These are phyloP conservation scores for Fraxinus platypoda DNA, from an alignment of 305 asterid species.

Conservation along the genomic window DNA sequence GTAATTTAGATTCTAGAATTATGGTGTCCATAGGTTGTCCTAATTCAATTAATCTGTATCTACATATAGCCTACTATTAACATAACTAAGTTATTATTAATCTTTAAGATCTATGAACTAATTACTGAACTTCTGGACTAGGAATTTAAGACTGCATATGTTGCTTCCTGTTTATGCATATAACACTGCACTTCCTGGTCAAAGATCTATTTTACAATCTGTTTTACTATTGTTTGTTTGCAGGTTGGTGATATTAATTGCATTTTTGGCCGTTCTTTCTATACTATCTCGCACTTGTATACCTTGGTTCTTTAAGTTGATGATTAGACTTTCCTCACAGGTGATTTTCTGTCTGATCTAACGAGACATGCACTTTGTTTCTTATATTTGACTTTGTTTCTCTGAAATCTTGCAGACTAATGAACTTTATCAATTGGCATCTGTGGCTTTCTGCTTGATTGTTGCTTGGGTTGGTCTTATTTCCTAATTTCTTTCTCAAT, in stretches of 20 bases:
- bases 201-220: slow-evolving; percentile 24
- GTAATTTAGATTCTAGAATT: background rate
- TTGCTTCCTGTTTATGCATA: background rate
- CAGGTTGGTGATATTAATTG: slow-evolving; percentile 59
- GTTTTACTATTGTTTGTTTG: slow-evolving; percentile 21
- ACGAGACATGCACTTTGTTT: slow-evolving; percentile 20
- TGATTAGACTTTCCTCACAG: slow-evolving; percentile 80
- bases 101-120: background rate
- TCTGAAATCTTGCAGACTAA: slow-evolving; percentile 59
- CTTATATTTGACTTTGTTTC: slow-evolving; percentile 32
- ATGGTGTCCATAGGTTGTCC: background rate
- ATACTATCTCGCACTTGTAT: slow-evolving; percentile 59
- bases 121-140: slow-evolving; percentile 18
- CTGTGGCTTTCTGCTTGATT: slow-evolving; percentile 81
- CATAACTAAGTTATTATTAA: background rate
- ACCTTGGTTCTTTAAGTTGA: slow-evolving; percentile 77
- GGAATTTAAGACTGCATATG: slow-evolving; percentile 12
- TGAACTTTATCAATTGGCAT: slow-evolving; percentile 77
- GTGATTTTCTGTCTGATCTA: slow-evolving; percentile 35
- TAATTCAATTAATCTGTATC: background rate
- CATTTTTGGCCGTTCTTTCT: slow-evolving; percentile 54
- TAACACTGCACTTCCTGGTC: slow-evolving; percentile 1
- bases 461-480: slow-evolving; percentile 76
- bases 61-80: background rate
- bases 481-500: slow-evolving; percentile 29